These are phyloP conservation scores for Bruguiera gymnorhiza DNA, from an alignment of 345 rosid genomes.

Conservation along the genomic window DNA sequence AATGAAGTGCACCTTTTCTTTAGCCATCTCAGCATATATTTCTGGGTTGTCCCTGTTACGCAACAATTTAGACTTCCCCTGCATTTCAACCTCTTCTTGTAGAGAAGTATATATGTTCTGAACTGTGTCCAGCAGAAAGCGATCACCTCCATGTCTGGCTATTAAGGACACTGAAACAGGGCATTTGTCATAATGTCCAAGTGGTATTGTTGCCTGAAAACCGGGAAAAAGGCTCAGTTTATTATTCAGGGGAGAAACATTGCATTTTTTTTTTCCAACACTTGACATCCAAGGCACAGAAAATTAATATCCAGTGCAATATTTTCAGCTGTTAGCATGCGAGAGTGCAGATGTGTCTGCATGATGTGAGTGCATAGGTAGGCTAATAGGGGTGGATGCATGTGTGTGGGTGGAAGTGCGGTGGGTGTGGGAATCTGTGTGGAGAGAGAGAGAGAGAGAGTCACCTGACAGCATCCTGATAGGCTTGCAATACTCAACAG, in stretches of 20 bases:
- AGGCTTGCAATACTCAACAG: constrained; percentile 85
- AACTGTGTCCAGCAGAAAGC: constrained; percentile 75
- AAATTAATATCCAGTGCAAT: too few relatives aligned
- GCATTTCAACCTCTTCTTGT: constrained; percentile 59
- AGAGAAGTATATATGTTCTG: constrained; percentile 61
- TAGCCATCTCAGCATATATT: constrained; percentile 71
- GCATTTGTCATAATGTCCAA: constrained; percentile 64
- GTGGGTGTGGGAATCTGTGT: too few relatives aligned
- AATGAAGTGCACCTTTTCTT: constrained; percentile 66
- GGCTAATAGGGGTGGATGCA: too few relatives aligned
- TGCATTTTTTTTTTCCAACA: too few relatives aligned
- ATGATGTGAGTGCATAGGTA: too few relatives aligned
- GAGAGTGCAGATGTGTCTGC: too few relatives aligned
- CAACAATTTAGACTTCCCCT: constrained; percentile 46
- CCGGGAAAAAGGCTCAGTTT: constrained; percentile 9
- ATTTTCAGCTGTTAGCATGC: too few relatives aligned
- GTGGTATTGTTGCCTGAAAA: constrained; percentile 66
- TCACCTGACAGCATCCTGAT: constrained; percentile 98
- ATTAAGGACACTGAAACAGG: constrained; percentile 81
- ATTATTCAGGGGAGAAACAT: too few relatives aligned
- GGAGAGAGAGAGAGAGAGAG: constrained; percentile 15
- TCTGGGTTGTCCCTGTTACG: constrained; percentile 41
- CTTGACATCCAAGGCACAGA: too few relatives aligned
- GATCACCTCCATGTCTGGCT: constrained; percentile 82
- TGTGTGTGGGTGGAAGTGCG: too few relatives aligned